phyloP scores from a whole-genome alignment of 1,284 basidiomycete genomes.

The Ustilago trichophora region DNA sequence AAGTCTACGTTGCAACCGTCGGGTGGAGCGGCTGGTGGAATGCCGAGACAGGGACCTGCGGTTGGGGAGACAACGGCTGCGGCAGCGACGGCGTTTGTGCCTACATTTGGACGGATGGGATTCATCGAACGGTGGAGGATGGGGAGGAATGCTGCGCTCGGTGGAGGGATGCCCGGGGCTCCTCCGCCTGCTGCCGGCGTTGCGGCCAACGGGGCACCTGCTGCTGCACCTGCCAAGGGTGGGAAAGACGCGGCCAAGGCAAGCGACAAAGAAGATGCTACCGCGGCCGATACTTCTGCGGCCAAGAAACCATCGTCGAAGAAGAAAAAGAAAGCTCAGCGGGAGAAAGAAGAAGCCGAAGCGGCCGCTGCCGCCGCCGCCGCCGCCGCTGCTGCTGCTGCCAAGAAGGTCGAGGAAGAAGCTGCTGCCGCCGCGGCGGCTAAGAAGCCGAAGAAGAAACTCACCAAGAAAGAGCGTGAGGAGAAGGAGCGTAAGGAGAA shows the following conservation, averaged over 20 bases:
- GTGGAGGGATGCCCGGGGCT: too few relatives aligned
- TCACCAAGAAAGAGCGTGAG: slow-evolving; percentile 51
- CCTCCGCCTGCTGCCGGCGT: slow-evolving; percentile 5
- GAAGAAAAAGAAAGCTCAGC: slow-evolving; percentile 54
- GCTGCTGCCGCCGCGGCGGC: slow-evolving; percentile 31
- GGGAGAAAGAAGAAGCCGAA: slow-evolving; percentile 48
- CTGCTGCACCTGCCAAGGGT: slow-evolving; percentile 15
- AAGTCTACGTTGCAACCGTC: too few relatives aligned
- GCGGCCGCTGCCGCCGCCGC: slow-evolving; percentile 41
- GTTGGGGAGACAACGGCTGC: too few relatives aligned
- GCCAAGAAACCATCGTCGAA: slow-evolving; percentile 46
- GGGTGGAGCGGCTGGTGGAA: too few relatives aligned
- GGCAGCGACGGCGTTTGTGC: slow-evolving; percentile 39
- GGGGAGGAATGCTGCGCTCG: slow-evolving; percentile 47
- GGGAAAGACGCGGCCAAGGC: slow-evolving; percentile 36
- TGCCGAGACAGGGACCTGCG: too few relatives aligned
- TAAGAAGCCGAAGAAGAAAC: slow-evolving; percentile 51
- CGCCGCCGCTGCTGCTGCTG: too few relatives aligned
- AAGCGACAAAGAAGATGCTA: slow-evolving; percentile 32
- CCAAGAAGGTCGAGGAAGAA: slow-evolving; percentile 44
- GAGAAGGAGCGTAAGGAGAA: slow-evolving; percentile 42
- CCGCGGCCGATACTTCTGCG: slow-evolving; percentile 10
- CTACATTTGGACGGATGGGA: slow-evolving; percentile 54
- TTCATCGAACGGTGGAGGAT: slow-evolving; percentile 59
- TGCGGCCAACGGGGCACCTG: slow-evolving; percentile 20